Conservation (phyloP, 768 basidiomycete genomes). For the Trametes cinnabarina region DNA sequence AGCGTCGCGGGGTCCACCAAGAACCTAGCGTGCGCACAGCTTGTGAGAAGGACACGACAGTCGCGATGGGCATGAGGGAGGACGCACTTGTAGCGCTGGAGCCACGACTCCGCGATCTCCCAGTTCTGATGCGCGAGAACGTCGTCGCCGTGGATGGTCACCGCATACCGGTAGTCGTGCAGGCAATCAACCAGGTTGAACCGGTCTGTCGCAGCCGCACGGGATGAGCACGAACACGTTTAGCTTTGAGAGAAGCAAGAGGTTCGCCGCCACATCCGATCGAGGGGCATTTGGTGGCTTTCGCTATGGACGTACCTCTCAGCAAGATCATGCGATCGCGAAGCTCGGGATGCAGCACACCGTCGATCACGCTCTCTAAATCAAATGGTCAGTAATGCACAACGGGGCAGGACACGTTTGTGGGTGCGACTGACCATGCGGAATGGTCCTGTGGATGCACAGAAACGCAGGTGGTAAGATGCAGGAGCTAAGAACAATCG, state of each 20-base stretch:
- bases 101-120: slow-evolving; percentile 84
- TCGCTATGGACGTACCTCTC: slow-evolving; percentile 51
- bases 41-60: neutral
- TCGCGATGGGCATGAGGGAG: neutral
- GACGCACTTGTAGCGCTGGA: slow-evolving; percentile 73
- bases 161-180: slow-evolving; percentile 63
- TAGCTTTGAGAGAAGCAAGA: no score
- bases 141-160: slow-evolving; percentile 87
- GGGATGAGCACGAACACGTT: slow-evolving; percentile 4
- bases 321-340: slow-evolving; percentile 89
- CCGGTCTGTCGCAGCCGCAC: slow-evolving; percentile 47
- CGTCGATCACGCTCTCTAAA: slow-evolving; percentile 87
- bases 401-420: neutral
- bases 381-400: slow-evolving; percentile 10
- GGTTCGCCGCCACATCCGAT: no score
- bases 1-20: slow-evolving; percentile 74
- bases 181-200: slow-evolving; percentile 81
- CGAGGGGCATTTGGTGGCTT: neutral
- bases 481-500: neutral
- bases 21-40: slow-evolving; percentile 48
- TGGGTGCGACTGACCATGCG: slow-evolving; percentile 60
- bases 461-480: slow-evolving; percentile 9
- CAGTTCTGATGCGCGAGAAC: slow-evolving; percentile 87
- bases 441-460: slow-evolving; percentile 57
- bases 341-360: slow-evolving; percentile 84